These are phyloP conservation scores for Pseudodiploospora longispora DNA, from an alignment of 2,329 filamentous ascomycete genomes.

Conservation along the genomic window DNA sequence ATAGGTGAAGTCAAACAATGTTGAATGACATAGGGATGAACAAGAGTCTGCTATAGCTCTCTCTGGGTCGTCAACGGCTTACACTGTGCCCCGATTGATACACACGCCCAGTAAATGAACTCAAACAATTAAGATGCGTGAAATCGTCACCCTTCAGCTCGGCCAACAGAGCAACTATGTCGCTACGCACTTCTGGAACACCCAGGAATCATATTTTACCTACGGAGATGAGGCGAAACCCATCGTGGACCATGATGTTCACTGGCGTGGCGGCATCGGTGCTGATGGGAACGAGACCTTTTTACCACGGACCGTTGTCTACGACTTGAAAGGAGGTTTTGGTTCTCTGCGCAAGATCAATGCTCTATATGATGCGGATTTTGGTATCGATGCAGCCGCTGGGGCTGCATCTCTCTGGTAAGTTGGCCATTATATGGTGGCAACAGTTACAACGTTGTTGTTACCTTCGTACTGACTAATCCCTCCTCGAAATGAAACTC, in stretches of 20 bases:
- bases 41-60: too few species aligned
- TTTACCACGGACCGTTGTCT: slow-evolving; percentile 83
- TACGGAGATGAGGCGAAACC: slow-evolving; percentile 46
- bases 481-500: too few species aligned
- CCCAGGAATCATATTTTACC: slow-evolving; percentile 97
- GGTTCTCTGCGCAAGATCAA: slow-evolving; percentile 83
- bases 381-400: slow-evolving; percentile 19
- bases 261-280: slow-evolving; percentile 78
- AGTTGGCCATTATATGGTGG: slow-evolving; percentile 5
- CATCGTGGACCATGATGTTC: slow-evolving; percentile 51
- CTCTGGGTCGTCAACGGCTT: too few species aligned
- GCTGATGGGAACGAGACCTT: slow-evolving; percentile 84
- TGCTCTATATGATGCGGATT: slow-evolving; percentile 64
- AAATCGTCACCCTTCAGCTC: slow-evolving; percentile 89
- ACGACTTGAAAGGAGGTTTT: slow-evolving; percentile 91
- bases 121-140: slow-evolving; percentile 58
- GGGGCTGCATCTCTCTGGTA: slow-evolving; percentile 25
- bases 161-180: slow-evolving; percentile 90
- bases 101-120: too few species aligned
- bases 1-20: too few species aligned
- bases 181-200: slow-evolving; percentile 96
- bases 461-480: too few species aligned
- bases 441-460: too few species aligned
- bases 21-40: too few species aligned
- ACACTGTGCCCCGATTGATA: too few species aligned